These are phyloP conservation scores for Neopestalotiopsis rosae DNA, from an alignment of 2,329 filamentous ascomycete species.

Conservation along the genomic window DNA sequence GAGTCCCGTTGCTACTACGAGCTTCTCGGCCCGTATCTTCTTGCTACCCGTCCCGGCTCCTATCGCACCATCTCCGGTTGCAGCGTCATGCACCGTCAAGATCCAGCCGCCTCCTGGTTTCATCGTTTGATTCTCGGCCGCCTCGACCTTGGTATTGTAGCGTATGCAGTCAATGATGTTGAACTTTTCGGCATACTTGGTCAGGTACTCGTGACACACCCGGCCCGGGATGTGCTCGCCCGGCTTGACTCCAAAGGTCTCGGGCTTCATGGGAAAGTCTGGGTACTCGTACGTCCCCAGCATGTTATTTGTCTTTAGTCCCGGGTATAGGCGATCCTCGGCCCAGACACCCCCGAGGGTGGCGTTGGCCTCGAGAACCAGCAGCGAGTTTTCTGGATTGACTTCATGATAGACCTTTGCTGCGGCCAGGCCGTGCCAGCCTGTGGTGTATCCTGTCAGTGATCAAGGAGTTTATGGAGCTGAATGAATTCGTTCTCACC, in stretches of 20 bases:
- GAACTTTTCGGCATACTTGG: constrained; percentile 58
- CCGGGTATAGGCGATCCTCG: constrained; percentile 68
- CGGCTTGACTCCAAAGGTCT: constrained; percentile 48
- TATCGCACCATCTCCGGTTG: neutral
- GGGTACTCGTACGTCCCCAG: constrained; percentile 75
- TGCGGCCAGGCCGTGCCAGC: constrained; percentile 55
- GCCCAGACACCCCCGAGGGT: constrained; percentile 75
- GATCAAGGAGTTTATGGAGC: neutral
- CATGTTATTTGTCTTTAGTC: constrained; percentile 77
- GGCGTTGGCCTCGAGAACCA: constrained; percentile 61
- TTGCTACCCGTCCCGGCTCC: constrained; percentile 20
- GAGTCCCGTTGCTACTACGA: constrained; percentile 67
- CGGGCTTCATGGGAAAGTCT: constrained; percentile 72
- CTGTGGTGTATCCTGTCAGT: constrained; percentile 1
- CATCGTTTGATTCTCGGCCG: constrained; percentile 49
- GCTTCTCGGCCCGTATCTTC: constrained; percentile 45
- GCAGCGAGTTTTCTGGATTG: constrained; percentile 60
- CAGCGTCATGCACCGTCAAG: constrained; percentile 24
- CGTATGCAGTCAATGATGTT: constrained; percentile 53
- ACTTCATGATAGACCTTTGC: constrained; percentile 67
- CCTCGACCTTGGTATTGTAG: constrained; percentile 55
- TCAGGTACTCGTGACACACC: constrained; percentile 61
- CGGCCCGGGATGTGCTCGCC: constrained; percentile 65
- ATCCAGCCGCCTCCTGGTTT: constrained; percentile 40
- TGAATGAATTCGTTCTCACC: constrained; percentile 45